phyloP scores from a whole-genome alignment of 2,329 filamentous ascomycete genomes.

The Fusarium humuli region DNA sequence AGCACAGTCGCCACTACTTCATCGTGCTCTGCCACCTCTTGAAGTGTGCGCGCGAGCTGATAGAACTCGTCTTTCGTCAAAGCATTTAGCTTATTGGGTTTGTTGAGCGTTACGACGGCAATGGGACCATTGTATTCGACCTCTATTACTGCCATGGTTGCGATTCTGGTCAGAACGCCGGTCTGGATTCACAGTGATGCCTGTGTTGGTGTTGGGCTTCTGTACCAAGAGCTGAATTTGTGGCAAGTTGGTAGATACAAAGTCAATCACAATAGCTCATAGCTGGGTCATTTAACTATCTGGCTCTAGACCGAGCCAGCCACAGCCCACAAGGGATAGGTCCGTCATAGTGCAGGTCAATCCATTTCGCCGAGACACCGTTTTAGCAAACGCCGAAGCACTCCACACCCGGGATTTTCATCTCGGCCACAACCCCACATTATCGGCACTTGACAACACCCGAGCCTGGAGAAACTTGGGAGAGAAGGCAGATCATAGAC shows the following conservation, averaged over 20 bases:
- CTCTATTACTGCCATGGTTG: background rate
- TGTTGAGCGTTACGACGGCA: background rate
- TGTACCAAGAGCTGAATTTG: background rate
- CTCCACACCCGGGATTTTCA: background rate
- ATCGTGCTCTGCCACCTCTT: background rate
- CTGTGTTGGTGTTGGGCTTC: background rate
- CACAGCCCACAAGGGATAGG: too few relatives aligned
- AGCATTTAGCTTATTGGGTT: background rate
- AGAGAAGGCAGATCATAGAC: background rate
- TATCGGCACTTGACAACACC: background rate
- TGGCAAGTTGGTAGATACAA: background rate
- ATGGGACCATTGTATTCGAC: background rate
- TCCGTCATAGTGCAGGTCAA: too few relatives aligned
- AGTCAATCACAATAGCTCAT: background rate
- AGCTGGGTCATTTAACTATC: background rate
- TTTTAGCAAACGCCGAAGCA: background rate
- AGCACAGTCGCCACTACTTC: background rate
- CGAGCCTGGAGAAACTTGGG: background rate
- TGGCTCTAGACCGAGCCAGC: background rate
- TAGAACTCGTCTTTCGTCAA: slow-evolving; percentile 1
- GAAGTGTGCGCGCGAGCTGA: background rate
- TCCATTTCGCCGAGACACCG: background rate
- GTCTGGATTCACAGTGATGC: background rate
- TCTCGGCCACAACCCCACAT: background rate
- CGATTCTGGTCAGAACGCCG: too few relatives aligned